These are phyloP conservation scores for Aphanomyces stellatus DNA, from an alignment of 352 stramenopile species.

Conservation along the genomic window DNA sequence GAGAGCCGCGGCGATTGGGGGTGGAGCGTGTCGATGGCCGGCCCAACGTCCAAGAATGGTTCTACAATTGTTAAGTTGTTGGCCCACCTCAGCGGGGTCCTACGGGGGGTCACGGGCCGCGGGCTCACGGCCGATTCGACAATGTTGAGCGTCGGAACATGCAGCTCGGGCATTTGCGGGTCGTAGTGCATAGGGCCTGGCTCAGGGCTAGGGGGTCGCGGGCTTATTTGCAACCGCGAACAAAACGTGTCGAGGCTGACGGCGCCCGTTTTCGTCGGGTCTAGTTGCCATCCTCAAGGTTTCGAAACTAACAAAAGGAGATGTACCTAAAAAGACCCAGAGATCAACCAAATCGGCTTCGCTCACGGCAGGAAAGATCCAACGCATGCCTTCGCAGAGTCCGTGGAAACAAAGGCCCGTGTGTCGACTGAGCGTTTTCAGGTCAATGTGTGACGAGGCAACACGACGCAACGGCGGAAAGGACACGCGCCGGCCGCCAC, in stretches of 20 bases:
- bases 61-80: background rate
- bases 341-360: conserved; percentile 11
- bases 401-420: conserved; percentile 4
- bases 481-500: background rate
- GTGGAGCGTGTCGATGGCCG: background rate
- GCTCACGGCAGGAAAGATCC: conserved; percentile 4
- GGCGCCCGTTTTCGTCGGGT: conserved; percentile 1
- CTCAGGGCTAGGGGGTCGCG: conserved; percentile 11
- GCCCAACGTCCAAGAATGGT: conserved; percentile 16
- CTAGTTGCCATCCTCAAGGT: background rate
- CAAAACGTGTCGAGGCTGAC: conserved; percentile 12
- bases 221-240: background rate
- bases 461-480: background rate
- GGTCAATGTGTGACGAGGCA: background rate
- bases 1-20: conserved; percentile 1
- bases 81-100: background rate
- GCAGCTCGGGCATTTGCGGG: background rate
- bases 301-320: background rate
- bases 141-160: conserved; percentile 1
- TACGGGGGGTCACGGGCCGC: background rate
- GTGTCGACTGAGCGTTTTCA: background rate
- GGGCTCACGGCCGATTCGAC: background rate
- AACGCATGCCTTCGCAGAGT: conserved; percentile 5
- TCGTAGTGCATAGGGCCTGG: conserved; percentile 15
- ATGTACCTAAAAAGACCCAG: conserved; percentile 16